These are phyloP conservation scores for Colletotrichum sp. DNA, from an alignment of 2,329 filamentous ascomycete genomes.

Conservation along the genomic window DNA sequence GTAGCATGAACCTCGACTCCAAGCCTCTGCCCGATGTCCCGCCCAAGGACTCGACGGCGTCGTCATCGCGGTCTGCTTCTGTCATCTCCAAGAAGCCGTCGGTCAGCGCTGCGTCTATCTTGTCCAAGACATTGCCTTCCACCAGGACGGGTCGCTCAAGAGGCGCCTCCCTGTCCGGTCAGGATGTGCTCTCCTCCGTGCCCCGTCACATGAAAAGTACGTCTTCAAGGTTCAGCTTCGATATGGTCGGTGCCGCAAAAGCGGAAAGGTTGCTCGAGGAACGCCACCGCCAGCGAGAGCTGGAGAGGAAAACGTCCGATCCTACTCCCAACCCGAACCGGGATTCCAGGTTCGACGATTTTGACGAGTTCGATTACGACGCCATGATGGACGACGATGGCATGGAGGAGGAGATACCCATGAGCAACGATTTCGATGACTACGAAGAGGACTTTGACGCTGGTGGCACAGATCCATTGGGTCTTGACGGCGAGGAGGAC, in stretches of 20 bases:
- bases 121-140: constrained; percentile 33
- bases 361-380: constrained; percentile 68
- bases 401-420: constrained; percentile 70
- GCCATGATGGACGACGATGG: constrained; percentile 69
- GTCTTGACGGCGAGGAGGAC: constrained; percentile 7
- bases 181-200: constrained; percentile 51
- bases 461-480: constrained; percentile 25
- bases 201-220: constrained; percentile 75
- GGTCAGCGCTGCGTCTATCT: constrained; percentile 24
- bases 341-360: constrained; percentile 64
- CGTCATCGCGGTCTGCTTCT: constrained; percentile 33
- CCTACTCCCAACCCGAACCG: constrained; percentile 38
- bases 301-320: constrained; percentile 58
- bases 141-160: constrained; percentile 50
- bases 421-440: constrained; percentile 52
- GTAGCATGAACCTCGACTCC: constrained; percentile 11
- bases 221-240: constrained; percentile 81
- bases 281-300: constrained; percentile 69
- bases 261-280: constrained; percentile 75
- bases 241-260: constrained; percentile 73
- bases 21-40: constrained; percentile 34
- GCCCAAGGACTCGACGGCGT: constrained; percentile 37
- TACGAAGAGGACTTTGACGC: constrained; percentile 33
- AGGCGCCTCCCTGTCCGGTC: constrained; percentile 54
- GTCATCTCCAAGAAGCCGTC: constrained; percentile 35